Conservation (phyloP, 2,329 filamentous ascomycete species). For the Ophiostoma angusticollis region DNA sequence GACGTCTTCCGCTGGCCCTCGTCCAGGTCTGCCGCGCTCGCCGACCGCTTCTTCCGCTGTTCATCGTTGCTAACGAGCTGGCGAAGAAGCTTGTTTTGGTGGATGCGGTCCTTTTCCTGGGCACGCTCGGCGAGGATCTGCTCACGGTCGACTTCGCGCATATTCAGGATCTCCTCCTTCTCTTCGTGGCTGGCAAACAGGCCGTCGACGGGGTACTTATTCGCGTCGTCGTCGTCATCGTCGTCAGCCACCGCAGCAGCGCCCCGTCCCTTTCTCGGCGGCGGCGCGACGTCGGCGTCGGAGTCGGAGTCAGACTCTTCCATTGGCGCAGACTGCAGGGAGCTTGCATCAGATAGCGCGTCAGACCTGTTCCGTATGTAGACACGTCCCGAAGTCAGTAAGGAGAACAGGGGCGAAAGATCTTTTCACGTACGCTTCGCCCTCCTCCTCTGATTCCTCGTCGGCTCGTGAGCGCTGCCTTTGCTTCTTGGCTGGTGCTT, state of each 20-base stretch:
- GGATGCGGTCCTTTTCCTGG: constrained; percentile 66
- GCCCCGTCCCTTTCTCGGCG: constrained; percentile 9
- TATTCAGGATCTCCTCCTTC: constrained; percentile 65
- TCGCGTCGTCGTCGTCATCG: constrained; percentile 40
- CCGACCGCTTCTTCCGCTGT: constrained; percentile 65
- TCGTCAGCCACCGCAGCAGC: background rate
- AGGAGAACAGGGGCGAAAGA: background rate
- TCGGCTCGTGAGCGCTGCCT: constrained; percentile 35
- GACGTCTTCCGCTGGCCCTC: constrained; percentile 63
- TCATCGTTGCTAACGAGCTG: constrained; percentile 58
- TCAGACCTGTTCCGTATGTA: constrained; percentile 48
- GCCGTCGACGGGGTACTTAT: constrained; percentile 76
- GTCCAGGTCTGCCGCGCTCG: constrained; percentile 64
- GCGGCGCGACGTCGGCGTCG: constrained; percentile 37
- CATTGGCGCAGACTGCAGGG: constrained; percentile 74
- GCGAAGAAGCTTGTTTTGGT: constrained; percentile 71
- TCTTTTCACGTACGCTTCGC: constrained; percentile 56
- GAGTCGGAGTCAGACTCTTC: constrained; percentile 77
- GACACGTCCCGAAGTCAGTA: background rate
- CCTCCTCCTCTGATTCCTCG: constrained; percentile 58
- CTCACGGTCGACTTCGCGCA: constrained; percentile 87
- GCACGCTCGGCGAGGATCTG: constrained; percentile 79
- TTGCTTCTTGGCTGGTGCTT: constrained; percentile 30
- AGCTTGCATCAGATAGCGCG: constrained; percentile 55
- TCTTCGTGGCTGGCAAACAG: constrained; percentile 64